Conservation (phyloP, 352 stramenopile genomes). For the Phytophthora boehmeriae region DNA sequence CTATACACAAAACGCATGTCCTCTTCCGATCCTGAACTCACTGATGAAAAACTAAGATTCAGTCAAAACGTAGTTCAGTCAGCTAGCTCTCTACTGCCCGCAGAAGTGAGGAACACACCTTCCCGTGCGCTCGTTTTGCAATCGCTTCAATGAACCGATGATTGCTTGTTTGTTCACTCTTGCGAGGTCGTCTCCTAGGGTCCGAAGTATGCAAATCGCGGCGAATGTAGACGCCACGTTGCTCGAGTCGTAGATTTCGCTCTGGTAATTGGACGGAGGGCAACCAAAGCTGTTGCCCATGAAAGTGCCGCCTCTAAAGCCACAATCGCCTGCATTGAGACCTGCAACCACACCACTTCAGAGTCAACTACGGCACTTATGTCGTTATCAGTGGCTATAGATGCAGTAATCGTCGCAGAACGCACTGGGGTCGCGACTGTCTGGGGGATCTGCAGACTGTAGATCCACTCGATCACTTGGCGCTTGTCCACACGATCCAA, state of each 20-base stretch:
- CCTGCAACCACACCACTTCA: constrained; percentile 16
- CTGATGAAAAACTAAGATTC: constrained; percentile 72
- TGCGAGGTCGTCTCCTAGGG: constrained; percentile 82
- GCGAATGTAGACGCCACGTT: constrained; percentile 89
- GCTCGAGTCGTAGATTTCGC: constrained; percentile 78
- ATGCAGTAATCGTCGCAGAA: neutral
- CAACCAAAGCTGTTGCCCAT: constrained; percentile 69
- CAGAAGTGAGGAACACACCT: constrained; percentile 35
- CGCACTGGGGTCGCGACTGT: constrained; percentile 63
- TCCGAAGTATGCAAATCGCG: constrained; percentile 82
- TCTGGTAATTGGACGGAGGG: constrained; percentile 55
- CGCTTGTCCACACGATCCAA: constrained; percentile 72
- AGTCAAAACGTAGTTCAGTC: constrained; percentile 6
- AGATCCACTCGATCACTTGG: constrained; percentile 88
- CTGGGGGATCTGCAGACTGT: constrained; percentile 81
- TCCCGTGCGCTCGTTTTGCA: constrained; percentile 80
- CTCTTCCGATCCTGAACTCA: constrained; percentile 77
- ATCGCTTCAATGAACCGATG: constrained; percentile 54
- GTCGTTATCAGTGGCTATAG: neutral
- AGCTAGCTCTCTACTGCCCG: too few relatives aligned
- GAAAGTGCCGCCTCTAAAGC: constrained; percentile 72
- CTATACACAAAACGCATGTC: constrained; percentile 92
- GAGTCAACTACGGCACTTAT: neutral
- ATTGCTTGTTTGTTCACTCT: constrained; percentile 78
- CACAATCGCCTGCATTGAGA: constrained; percentile 74